Evolutionary conservation across 805 yeast species (phyloP), one percentile per base, ranked within the genome.

Genomic region (Metschnikowia cubensis): DNA sequence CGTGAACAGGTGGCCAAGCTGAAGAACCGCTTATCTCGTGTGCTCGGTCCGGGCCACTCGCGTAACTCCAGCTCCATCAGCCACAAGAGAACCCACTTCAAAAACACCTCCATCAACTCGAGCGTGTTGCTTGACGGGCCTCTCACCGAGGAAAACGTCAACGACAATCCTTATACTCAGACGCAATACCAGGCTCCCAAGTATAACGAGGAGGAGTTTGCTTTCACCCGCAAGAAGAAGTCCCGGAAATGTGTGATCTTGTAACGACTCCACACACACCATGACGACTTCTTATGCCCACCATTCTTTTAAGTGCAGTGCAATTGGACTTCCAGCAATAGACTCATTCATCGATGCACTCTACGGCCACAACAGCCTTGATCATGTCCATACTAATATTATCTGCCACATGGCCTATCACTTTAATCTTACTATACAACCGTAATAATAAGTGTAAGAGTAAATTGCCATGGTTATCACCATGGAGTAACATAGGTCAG

Each of bases 141-240:
- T 14, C 67, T 74, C 53, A 57, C 64, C 11, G 78, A 73, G 56
- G 76, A 71, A 46, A 32, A 31, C 29, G 66, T 65, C 56, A 54
- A 54, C 21, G 31, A 55, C 20, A 72, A 72, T 45, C 76, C 76
- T 15, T 73, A 73, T 51, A 70, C 70, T 6, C 59, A 64, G 42
- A 62, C 56, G 44, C 39, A 20, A 11, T 20, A 47, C 29, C 42
- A 42, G 34, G n/a, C 45, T 21, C 56, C 49, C 15, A 63, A 59
- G 53, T 68, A 71, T 56, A 65, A 70, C 49, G 70, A 70, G 34
- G 75, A 72, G 31, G 77, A 73, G 61, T 70, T 70, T 61, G 75
- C 71, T 36, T 73, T 71, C 50, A 67, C 74, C 4, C 62, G 73
- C 45, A 56, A 63, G 43, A 60, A 60, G 53, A 69, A 64, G 58